Percentiles rank a stretch among this genome's conserved stretches.
Conservation (phyloP, 2,329 filamentous ascomycete species). For the Cercospora beticola region DNA sequence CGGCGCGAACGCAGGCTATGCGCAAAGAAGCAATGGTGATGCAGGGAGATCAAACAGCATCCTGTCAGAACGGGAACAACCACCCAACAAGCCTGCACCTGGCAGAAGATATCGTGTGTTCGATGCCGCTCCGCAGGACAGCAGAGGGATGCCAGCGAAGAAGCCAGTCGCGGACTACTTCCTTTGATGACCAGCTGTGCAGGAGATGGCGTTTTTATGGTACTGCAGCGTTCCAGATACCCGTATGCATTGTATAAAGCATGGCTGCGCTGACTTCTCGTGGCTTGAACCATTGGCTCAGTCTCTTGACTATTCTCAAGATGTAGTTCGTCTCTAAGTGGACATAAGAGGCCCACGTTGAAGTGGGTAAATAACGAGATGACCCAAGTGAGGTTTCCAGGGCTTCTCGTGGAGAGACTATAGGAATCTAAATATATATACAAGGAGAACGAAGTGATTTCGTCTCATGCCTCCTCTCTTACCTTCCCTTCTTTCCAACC, state of each 20-base stretch:
- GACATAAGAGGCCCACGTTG: background rate
- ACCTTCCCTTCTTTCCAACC: background rate
- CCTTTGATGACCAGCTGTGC: slow-evolving; percentile 48
- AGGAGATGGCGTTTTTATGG: slow-evolving; percentile 3
- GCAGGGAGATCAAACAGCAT: slow-evolving; percentile 48
- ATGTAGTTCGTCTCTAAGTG: background rate
- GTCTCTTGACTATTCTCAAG: background rate
- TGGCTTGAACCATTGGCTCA: background rate
- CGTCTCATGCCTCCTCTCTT: background rate
- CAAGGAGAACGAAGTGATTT: background rate
- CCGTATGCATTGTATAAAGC: slow-evolving; percentile 17
- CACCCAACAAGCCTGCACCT: slow-evolving; percentile 61
- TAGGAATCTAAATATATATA: background rate
- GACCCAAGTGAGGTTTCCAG: background rate
- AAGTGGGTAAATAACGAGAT: background rate
- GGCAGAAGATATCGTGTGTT: slow-evolving; percentile 92
- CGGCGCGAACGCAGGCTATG: slow-evolving; percentile 53
- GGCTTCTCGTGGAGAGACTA: background rate
- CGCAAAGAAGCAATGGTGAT: slow-evolving; percentile 66
- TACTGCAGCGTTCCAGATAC: slow-evolving; percentile 21
- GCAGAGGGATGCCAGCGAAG: slow-evolving; percentile 96
- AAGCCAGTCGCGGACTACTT: slow-evolving; percentile 98
- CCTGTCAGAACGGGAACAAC: slow-evolving; percentile 45
- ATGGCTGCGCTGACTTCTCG: background rate
- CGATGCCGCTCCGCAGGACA: slow-evolving; percentile 93